Evolutionary conservation across 2,329 filamentous ascomycete genomes (phyloP), one percentile per base, ranked within the genome.

Genomic region (Lachnellula cervina): DNA sequence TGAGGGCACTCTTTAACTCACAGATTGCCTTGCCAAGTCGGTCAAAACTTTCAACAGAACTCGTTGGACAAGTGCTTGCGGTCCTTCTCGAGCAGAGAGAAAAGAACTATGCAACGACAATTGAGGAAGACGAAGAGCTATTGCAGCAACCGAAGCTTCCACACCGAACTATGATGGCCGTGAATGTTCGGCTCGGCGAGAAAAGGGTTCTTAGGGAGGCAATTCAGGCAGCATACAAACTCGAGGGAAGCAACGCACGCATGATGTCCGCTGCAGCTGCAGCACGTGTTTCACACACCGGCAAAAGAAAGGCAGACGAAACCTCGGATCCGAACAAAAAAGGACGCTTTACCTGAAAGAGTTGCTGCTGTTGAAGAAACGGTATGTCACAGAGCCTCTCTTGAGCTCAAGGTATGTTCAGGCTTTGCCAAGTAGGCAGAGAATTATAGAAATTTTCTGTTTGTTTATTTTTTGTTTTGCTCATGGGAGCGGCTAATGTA

Each of bases 171-270:
- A 67, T 64, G 40, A 84, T 85, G 80, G 84, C 84, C 0, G 66
- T 80, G 42, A 73, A 81, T 60, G 82, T 88, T 19, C 77, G 84
- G 57, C 69, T 81, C 4, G 84, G 84, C n/a, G 84, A 88, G 69
- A 86, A 86, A 65, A 72, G 76, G 60, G 76, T 88, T 4, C 61
- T 87, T n/a, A 70, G 72, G 52, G 70, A 76, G 60, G 70, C 80
- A 1, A 72, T 75, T 51, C 57, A 63, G 43, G 71, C 74, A 61
- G 70, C 76, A 35, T 51, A 35, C 19, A 54, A 58, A 9, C 70
- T 68, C 42, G 38, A 53, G 5, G 64, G 55, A 50, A 62, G 52
- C 60, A 68, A 70, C 49, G 68, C 64, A 56, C 65, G 62, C 60
- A 73, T 71, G 69, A 69, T 68, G 56, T 60, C 46, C 19, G 28